Conservation (phyloP, 352 stramenopile genomes). For the Pythium coloratum region DNA sequence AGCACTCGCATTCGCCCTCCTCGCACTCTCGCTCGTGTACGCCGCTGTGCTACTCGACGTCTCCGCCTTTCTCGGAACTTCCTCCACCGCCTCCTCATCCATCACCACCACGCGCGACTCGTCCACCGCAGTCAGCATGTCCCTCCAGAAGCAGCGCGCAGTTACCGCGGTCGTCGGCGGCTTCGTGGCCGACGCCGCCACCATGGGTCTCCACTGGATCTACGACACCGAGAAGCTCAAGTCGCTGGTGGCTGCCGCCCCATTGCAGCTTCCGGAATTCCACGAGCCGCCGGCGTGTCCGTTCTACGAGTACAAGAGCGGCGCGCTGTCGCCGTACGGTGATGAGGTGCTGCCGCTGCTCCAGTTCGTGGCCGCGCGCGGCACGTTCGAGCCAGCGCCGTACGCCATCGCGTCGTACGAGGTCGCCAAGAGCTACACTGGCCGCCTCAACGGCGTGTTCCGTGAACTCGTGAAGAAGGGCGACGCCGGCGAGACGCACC, state of each 20-base stretch:
- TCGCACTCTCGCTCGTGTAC: constrained; percentile 15
- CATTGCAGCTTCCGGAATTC: constrained; percentile 39
- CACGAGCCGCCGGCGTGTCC: constrained; percentile 57
- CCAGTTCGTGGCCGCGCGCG: constrained; percentile 43
- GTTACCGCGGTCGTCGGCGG: constrained; percentile 45
- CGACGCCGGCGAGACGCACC: constrained; percentile 52
- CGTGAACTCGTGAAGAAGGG: constrained; percentile 67
- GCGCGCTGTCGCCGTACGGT: constrained; percentile 58
- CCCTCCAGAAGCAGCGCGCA: constrained; percentile 46
- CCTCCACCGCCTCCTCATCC: not conserved
- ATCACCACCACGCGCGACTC: not conserved
- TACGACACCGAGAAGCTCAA: constrained; percentile 58
- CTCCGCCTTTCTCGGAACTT: not conserved
- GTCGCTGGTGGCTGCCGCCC: constrained; percentile 31
- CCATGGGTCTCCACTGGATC: constrained; percentile 79
- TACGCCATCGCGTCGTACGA: constrained; percentile 54
- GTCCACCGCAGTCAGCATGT: constrained; percentile 12
- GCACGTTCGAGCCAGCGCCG: constrained; percentile 42
- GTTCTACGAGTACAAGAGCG: constrained; percentile 64
- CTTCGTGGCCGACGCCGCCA: constrained; percentile 66
- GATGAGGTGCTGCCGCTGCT: constrained; percentile 66
- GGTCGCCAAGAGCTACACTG: constrained; percentile 56
- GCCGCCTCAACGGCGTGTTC: constrained; percentile 64
- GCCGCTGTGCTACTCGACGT: constrained; percentile 6
- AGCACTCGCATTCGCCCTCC: constrained; percentile 15